phyloP scores from a whole-genome alignment of 148 eudicot species.

The Camellia japonica region DNA sequence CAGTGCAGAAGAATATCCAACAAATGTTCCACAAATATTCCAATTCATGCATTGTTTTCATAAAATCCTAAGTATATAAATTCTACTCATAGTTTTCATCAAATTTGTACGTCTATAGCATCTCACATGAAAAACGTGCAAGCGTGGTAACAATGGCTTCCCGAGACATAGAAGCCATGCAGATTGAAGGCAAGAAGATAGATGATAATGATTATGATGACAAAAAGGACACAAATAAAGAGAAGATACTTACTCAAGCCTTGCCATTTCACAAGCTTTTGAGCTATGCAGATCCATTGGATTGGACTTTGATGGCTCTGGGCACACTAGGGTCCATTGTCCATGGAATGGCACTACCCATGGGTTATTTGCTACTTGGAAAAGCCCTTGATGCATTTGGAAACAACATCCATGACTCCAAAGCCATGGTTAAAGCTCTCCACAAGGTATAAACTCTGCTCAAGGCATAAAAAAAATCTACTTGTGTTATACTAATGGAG shows the following conservation, averaged over 20 bases:
- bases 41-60: too few species aligned
- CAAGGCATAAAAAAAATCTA: neutral
- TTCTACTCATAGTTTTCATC: too few species aligned
- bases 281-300: conserved; percentile 42
- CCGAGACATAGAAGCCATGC: neutral
- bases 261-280: conserved; percentile 19
- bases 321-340: too few species aligned
- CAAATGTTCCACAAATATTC: neutral
- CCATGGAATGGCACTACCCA: conserved; percentile 34
- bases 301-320: too few species aligned
- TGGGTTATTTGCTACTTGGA: conserved; percentile 46
- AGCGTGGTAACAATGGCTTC: neutral
- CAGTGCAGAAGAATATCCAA: neutral
- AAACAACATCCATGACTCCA: conserved; percentile 20
- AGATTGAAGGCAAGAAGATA: conserved; percentile 8
- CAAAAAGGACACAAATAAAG: too few species aligned
- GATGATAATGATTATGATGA: neutral
- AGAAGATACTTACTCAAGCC: too few species aligned
- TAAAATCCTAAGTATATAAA: too few species aligned
- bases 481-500: neutral
- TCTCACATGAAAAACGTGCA: neutral
- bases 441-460: conserved; percentile 29
- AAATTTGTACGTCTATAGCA: too few species aligned
- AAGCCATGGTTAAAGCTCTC: conserved; percentile 46
- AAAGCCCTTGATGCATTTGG: conserved; percentile 37